Evolutionary conservation across 2,329 filamentous ascomycete genomes (phyloP).

Genomic region (Fusarium cyanostomum): DNA sequence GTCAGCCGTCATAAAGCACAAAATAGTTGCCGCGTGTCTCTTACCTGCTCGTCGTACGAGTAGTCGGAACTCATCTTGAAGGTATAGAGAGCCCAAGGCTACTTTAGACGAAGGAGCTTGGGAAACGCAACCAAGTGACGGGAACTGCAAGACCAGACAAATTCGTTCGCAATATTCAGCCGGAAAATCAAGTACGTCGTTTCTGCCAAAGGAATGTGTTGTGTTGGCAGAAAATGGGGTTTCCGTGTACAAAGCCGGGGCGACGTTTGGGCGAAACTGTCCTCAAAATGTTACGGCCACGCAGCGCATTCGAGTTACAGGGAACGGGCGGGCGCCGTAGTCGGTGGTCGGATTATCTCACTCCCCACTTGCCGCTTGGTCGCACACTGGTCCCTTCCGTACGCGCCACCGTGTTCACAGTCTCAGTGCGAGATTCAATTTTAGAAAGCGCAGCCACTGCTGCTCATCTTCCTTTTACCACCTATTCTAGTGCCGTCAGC

Average conservation of each 20-base stretch:
- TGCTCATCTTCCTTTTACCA: neutral
- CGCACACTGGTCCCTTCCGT: slow-evolving; percentile 29
- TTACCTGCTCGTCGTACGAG: slow-evolving; percentile 93
- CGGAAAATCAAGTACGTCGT: slow-evolving; percentile 5
- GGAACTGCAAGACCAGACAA: slow-evolving; percentile 18
- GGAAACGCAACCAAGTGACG: slow-evolving; percentile 25
- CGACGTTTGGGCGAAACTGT: slow-evolving; percentile 33
- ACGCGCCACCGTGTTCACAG: slow-evolving; percentile 50
- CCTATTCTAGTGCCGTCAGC: slow-evolving; percentile 24
- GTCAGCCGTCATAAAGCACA: slow-evolving; percentile 6
- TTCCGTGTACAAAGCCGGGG: neutral
- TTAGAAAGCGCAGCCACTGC: slow-evolving; percentile 24
- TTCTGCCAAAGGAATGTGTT: slow-evolving; percentile 30
- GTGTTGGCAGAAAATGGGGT: slow-evolving; percentile 13
- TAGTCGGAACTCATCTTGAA: slow-evolving; percentile 90
- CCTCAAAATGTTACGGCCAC: slow-evolving; percentile 45
- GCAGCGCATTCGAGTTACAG: slow-evolving; percentile 38
- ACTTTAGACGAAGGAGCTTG: slow-evolving; percentile 36
- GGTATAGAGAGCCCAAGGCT: slow-evolving; percentile 49
- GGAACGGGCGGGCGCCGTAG: slow-evolving; percentile 26
- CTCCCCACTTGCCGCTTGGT: slow-evolving; percentile 37
- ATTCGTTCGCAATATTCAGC: slow-evolving; percentile 14
- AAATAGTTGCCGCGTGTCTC: neutral
- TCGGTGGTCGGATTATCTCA: slow-evolving; percentile 49
- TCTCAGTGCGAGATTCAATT: slow-evolving; percentile 30